These are phyloP conservation scores for Fusarium mexicanum DNA, from an alignment of 2,329 filamentous ascomycete species.

Conservation along the genomic window DNA sequence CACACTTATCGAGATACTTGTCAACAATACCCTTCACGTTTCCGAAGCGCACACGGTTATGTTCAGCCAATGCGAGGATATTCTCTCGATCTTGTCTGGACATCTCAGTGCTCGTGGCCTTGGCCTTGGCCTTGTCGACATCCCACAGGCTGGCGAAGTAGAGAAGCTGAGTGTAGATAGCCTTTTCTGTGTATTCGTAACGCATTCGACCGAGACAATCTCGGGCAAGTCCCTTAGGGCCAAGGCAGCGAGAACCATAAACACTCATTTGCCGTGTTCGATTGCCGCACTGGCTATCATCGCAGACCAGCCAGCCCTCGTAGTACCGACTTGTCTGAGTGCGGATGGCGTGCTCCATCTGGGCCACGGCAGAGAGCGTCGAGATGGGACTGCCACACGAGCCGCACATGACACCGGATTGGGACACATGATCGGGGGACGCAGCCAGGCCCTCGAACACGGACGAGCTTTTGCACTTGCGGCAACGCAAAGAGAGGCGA, in stretches of 20 bases:
- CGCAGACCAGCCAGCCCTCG: slow-evolving; percentile 89
- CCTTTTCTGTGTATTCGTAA: slow-evolving; percentile 88
- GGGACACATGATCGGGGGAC: slow-evolving; percentile 69
- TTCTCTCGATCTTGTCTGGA: slow-evolving; percentile 68
- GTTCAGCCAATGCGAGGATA: slow-evolving; percentile 77
- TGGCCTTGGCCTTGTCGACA: slow-evolving; percentile 78
- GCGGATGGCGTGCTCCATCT: slow-evolving; percentile 87
- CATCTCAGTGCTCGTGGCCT: slow-evolving; percentile 58
- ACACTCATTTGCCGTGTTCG: slow-evolving; percentile 93
- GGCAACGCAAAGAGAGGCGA: slow-evolving; percentile 81
- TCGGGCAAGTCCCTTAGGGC: slow-evolving; percentile 82
- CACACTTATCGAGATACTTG: slow-evolving; percentile 87
- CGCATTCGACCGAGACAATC: slow-evolving; percentile 89
- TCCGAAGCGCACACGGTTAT: slow-evolving; percentile 82
- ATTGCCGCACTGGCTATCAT: slow-evolving; percentile 86
- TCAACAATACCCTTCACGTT: slow-evolving; percentile 82
- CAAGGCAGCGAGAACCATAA: slow-evolving; percentile 89
- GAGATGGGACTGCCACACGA: slow-evolving; percentile 73
- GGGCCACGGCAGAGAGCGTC: slow-evolving; percentile 80
- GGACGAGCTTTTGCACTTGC: slow-evolving; percentile 77
- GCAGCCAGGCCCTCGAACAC: slow-evolving; percentile 79
- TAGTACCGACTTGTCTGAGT: slow-evolving; percentile 85
- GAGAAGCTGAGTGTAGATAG: slow-evolving; percentile 92
- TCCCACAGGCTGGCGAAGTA: slow-evolving; percentile 90
- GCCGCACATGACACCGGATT: slow-evolving; percentile 79